Evolutionary conservation across 2,329 filamentous ascomycete species (phyloP), one percentile per base, ranked within the genome.

Genomic region (Whalleya microplaca): DNA sequence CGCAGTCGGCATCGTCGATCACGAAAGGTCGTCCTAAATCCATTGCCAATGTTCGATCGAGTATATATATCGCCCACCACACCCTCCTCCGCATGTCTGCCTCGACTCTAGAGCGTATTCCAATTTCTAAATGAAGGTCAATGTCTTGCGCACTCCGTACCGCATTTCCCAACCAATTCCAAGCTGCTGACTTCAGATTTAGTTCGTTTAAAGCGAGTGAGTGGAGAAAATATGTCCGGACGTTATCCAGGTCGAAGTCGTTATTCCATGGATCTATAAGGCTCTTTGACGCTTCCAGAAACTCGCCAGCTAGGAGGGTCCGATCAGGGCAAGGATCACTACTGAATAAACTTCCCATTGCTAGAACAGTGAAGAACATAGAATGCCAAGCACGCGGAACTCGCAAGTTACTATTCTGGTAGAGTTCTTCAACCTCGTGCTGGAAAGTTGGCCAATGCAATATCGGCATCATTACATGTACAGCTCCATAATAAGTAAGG

Each of bases 11-110:
- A 66, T 98, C 94, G 68, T 93, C 83, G 68, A 98, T 96, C 62
- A 93, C 75, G 53, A 90, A 84, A 0, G 94, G 92, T 48, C 89
- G 86, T 8, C 91, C 90, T 32, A 92, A 80, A 70, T 96, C 93
- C 12, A 96, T 78, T 0, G 92, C 87, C 48, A 96, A 77, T 21
- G 90, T 83, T 60, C 92, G 86, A 75, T 99, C 95, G 76, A 93
- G 86, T 44, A 92, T 85, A 74, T 98, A 98, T 54, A 96, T 85
- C 14, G 91, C 86, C 92, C 95, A 99, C 94, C 94, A 99, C 2
- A 95, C 85, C 53, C 93, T 83, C 58, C 90, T 86, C 52, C 93
- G 86, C 85, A 94, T 92, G 73, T 98, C 94, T 10, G 84, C 84
- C 66, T 96, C 92, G 14, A 96, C 78, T 1, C 86, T 80, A 2